Conservation (phyloP, 2,329 filamentous ascomycete genomes). For the Neoarthrinium moseri region DNA sequence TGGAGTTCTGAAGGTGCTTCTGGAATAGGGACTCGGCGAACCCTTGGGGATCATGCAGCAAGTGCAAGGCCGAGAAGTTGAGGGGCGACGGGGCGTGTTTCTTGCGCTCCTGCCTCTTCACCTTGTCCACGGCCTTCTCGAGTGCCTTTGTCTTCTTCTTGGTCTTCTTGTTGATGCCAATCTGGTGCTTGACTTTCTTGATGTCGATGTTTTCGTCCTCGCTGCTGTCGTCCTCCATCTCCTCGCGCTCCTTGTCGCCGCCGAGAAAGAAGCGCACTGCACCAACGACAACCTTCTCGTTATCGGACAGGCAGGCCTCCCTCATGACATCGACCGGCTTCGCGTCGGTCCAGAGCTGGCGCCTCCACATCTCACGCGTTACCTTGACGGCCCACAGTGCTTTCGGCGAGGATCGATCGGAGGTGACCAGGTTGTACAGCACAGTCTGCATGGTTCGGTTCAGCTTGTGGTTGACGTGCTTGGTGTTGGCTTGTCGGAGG, state of each 20-base stretch:
- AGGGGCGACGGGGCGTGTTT: constrained; percentile 84
- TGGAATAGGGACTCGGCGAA: constrained; percentile 89
- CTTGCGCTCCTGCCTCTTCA: constrained; percentile 82
- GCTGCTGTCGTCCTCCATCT: constrained; percentile 84
- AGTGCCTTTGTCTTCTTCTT: constrained; percentile 81
- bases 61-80: constrained; percentile 94
- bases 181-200: constrained; percentile 77
- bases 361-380: constrained; percentile 88
- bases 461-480: constrained; percentile 84
- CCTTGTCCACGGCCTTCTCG: constrained; percentile 76
- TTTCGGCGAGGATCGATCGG: constrained; percentile 80
- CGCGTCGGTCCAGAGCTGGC: constrained; percentile 92
- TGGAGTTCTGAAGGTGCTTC: constrained; percentile 86
- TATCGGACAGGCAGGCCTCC: constrained; percentile 82
- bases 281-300: constrained; percentile 87
- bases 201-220: constrained; percentile 80
- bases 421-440: constrained; percentile 85
- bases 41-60: constrained; percentile 90
- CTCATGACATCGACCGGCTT: constrained; percentile 94
- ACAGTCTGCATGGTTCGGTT: constrained; percentile 93
- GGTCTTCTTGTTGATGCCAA: constrained; percentile 93
- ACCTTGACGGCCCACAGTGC: constrained; percentile 96
- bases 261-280: constrained; percentile 94
- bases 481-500: constrained; percentile 82
- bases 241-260: constrained; percentile 92